Evolutionary conservation across 148 eudicot species (phyloP).

Genomic region (Rhododendron griersonianum): DNA sequence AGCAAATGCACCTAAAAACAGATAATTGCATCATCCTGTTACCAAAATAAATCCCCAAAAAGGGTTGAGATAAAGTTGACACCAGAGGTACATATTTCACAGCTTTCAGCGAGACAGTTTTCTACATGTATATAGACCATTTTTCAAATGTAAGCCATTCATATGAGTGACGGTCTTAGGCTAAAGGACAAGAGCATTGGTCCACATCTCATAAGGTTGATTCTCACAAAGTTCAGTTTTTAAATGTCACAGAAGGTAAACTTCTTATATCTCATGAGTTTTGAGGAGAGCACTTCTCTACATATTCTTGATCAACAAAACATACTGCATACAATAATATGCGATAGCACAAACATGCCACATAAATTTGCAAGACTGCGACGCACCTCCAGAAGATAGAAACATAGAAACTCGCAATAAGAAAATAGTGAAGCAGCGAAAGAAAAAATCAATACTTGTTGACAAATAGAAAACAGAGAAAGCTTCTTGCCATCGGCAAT

Average conservation of each 20-base stretch:
- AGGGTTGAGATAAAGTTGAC: neutral
- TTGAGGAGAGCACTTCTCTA: neutral
- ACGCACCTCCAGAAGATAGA: neutral
- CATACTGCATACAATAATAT: neutral
- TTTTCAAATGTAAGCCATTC: neutral
- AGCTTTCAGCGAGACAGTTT: neutral
- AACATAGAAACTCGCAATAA: neutral
- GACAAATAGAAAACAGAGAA: neutral
- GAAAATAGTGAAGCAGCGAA: neutral
- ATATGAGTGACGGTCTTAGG: neutral
- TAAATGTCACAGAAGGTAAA: neutral
- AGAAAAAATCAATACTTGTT: neutral
- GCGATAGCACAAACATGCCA: neutral
- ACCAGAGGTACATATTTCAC: neutral
- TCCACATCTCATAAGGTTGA: neutral
- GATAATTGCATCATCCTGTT: neutral
- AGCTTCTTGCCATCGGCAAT: neutral
- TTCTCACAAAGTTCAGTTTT: neutral
- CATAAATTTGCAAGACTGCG: neutral
- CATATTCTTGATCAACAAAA: neutral
- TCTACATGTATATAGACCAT: neutral
- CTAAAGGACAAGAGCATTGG: neutral
- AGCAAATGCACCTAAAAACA: neutral
- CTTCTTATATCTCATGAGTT: neutral
- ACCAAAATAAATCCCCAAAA: neutral